These are phyloP conservation scores for Aquanectria penicillioides DNA, from an alignment of 2,329 filamentous ascomycete genomes.

Conservation along the genomic window DNA sequence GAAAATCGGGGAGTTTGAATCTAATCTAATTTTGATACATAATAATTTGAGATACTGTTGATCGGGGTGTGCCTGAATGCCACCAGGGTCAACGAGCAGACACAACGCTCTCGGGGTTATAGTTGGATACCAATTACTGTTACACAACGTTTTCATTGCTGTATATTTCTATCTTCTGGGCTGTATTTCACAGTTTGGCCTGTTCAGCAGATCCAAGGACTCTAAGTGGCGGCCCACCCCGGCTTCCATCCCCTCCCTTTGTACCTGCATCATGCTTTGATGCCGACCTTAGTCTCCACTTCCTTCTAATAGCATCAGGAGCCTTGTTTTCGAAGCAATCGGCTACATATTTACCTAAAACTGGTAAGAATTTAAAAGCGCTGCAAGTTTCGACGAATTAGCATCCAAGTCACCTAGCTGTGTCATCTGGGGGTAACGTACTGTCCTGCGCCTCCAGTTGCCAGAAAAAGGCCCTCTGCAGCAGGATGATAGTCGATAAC, in stretches of 20 bases:
- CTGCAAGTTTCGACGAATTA: neutral
- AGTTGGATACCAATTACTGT: no score
- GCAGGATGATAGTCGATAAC: constrained; percentile 66
- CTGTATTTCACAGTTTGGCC: constrained; percentile 35
- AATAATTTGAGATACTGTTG: no score
- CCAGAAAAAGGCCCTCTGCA: constrained; percentile 57
- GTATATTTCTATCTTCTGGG: neutral
- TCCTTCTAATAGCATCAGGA: constrained; percentile 35
- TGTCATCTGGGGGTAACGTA: constrained; percentile 12
- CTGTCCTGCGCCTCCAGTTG: constrained; percentile 50
- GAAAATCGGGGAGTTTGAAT: no score
- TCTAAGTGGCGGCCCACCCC: constrained; percentile 42
- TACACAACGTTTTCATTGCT: no score
- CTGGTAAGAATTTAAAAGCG: constrained; percentile 35
- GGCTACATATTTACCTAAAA: constrained; percentile 35
- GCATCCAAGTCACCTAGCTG: rapidly evolving
- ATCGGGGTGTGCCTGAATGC: no score
- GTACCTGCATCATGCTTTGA: neutral
- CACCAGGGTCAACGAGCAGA: no score
- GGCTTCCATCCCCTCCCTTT: constrained; percentile 44
- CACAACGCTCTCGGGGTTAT: no score
- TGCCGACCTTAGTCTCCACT: constrained; percentile 42
- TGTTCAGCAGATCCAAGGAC: constrained; percentile 39
- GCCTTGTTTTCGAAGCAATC: constrained; percentile 48
- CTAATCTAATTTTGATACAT: no score